Base-by-base conservation (phyloP, 805 yeast species). In the Yarrowia bubula region DNA sequence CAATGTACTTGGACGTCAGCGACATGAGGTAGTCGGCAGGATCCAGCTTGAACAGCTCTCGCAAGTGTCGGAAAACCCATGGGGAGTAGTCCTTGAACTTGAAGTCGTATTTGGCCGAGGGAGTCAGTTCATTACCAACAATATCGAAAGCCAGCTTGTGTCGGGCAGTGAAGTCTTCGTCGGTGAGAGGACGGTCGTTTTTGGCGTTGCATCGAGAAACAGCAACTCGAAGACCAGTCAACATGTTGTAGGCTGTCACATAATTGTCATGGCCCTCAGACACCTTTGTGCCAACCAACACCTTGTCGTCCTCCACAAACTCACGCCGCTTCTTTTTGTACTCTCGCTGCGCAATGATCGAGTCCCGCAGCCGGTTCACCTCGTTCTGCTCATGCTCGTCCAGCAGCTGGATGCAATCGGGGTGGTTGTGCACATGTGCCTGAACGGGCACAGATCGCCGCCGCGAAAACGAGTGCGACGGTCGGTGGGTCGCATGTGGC, bases 81-180 rank as follows among this genome's bases (percentile, higher is more conserved):
- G 99, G 99, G 18, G 92, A 83, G 76, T 95, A 95, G 75, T 95
- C 99, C 77, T 95, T 95, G 76, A 95, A 95, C 75, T 93, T 93
- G 80, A 95, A 95, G 70, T 92, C 97, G 76, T 92, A 92, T 74
- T 89, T 91, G 0, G 98, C 89, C 0, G 97, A 90, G 0, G 98
- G 98, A 0, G 96, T 91, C 69, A 88, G 78, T 72, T 91, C 96
- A 70, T 88, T 90, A 1, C 98, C 98, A 68, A 74, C 69, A 46
- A 87, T 82, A 72, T 90, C 96, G 75, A 95, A 96, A 15, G 95
- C 88, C 65, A 93, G 79, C 75, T 95, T 93, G 70, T 90, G 88
- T 28, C 86, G 85, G 10, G 84, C 78, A 38, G 76, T 78, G 74
- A 92, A 95, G 74, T 93, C 97, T 14, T 78, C 81, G 58, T 85